phyloP scores from a whole-genome alignment of 2,329 filamentous ascomycete species.

The Trichoderma sp. region DNA sequence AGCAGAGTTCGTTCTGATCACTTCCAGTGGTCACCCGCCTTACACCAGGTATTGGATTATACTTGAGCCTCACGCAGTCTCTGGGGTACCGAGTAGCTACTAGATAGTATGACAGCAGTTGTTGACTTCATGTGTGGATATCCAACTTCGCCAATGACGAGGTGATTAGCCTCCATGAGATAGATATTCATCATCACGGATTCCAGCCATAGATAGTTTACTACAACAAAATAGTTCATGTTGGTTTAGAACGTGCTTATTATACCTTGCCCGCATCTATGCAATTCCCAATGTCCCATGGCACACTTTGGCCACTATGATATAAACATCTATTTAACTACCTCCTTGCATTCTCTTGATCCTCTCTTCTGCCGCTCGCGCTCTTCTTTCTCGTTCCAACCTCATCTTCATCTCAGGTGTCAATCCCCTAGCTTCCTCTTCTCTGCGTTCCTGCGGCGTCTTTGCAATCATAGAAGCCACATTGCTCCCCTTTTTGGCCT shows the following conservation, averaged over 20 bases:
- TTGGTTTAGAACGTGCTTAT: neutral
- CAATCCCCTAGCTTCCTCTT: conserved; percentile 81
- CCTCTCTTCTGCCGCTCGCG: conserved; percentile 88
- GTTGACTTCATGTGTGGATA: neutral
- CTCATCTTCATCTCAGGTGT: conserved; percentile 83
- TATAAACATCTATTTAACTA: conserved; percentile 12
- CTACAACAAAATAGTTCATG: no score
- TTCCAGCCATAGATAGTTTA: neutral
- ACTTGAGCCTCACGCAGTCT: neutral
- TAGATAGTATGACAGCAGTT: neutral
- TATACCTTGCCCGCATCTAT: neutral
- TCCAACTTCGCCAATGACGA: neutral
- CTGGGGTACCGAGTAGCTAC: neutral
- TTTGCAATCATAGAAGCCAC: conserved; percentile 60
- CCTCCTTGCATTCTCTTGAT: conserved; percentile 60
- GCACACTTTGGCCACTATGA: neutral
- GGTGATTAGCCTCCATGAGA: neutral
- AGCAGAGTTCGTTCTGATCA: neutral
- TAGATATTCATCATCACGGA: neutral
- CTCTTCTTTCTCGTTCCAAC: conserved; percentile 84
- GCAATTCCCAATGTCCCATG: neutral
- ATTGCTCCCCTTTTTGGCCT: conserved; percentile 54
- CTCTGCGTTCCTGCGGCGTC: conserved; percentile 76
- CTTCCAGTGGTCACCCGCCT: neutral
- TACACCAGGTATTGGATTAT: neutral